A percentile compares a stretch with the other conserved stretches of the same genome.
phyloP scores from a whole-genome alignment of 2,329 filamentous ascomycete genomes.

The Colletotrichum magnum region DNA sequence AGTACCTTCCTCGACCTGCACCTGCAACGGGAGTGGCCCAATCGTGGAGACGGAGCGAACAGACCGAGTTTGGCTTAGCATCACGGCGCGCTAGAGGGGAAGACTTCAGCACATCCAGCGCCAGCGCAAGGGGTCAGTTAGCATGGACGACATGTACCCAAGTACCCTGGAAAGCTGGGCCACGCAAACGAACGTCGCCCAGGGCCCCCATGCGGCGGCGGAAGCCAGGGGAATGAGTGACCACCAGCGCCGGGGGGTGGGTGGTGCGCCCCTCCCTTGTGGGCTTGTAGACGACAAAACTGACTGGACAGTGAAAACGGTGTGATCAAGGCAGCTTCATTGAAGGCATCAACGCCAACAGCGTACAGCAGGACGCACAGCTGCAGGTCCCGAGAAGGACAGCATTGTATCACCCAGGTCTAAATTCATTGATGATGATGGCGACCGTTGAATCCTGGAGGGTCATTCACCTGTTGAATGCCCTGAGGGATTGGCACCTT shows the following conservation, averaged over 20 bases:
- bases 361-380: constrained; percentile 19
- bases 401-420: too few species aligned
- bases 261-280: constrained; percentile 9
- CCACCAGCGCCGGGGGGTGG: too few species aligned
- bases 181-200: constrained; percentile 7
- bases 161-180: neutral
- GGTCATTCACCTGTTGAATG: neutral
- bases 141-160: constrained; percentile 25
- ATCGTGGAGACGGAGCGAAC: constrained; percentile 32
- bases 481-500: neutral
- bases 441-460: neutral
- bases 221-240: constrained; percentile 23
- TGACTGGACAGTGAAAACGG: too few species aligned
- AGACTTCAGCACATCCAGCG: constrained; percentile 17
- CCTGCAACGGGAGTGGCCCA: constrained; percentile 16
- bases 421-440: too few species aligned
- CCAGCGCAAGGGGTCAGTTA: constrained; percentile 24
- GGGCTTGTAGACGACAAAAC: neutral
- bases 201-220: constrained; percentile 34
- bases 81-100: constrained; percentile 18
- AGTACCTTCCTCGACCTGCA: neutral
- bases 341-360: neutral
- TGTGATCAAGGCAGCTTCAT: neutral
- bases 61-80: constrained; percentile 32
- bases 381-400: constrained; percentile 2